Evolutionary conservation across 768 basidiomycete genomes (phyloP).

Genomic region (Suillus clintonianus): DNA sequence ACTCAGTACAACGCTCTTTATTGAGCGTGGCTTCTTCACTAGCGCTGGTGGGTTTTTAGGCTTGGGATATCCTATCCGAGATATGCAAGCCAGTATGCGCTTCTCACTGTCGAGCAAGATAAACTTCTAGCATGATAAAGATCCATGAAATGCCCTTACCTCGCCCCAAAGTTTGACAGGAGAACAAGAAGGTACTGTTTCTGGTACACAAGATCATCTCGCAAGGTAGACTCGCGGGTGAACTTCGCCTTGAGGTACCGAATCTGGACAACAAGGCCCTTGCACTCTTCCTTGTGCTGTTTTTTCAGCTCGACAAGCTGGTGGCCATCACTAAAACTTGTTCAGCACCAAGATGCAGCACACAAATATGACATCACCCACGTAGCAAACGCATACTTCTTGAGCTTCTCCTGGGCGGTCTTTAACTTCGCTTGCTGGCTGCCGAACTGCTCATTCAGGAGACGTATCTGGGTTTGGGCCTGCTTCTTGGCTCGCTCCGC

Average conservation of each 20-base stretch:
- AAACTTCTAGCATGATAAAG: not conserved
- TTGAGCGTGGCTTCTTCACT: conserved; percentile 43
- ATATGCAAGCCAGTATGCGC: conserved; percentile 74
- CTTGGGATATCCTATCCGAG: conserved; percentile 64
- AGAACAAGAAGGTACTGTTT: conserved; percentile 84
- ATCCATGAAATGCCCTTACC: conserved; percentile 41
- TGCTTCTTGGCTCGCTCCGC: conserved; percentile 71
- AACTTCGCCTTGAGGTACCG: conserved; percentile 91
- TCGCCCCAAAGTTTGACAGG: conserved; percentile 69
- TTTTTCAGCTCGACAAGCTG: conserved; percentile 56
- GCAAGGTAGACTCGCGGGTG: conserved; percentile 79
- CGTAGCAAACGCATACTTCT: conserved; percentile 61
- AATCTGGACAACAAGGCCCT: conserved; percentile 88
- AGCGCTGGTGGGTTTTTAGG: conserved; percentile 44
- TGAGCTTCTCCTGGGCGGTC: conserved; percentile 47
- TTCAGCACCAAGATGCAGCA: conserved; percentile 1
- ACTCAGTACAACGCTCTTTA: conserved; percentile 58
- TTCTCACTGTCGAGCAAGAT: conserved; percentile 51
- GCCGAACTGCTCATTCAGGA: conserved; percentile 68
- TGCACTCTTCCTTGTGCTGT: conserved; percentile 85
- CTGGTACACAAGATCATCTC: conserved; percentile 78
- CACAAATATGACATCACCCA: conserved; percentile 36
- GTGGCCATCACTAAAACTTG: conserved; percentile 45
- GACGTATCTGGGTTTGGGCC: conserved; percentile 59
- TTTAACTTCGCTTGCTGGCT: conserved; percentile 43